phyloP scores from a whole-genome alignment of 1,284 basidiomycete genomes.

The Volvariella surrecta region DNA sequence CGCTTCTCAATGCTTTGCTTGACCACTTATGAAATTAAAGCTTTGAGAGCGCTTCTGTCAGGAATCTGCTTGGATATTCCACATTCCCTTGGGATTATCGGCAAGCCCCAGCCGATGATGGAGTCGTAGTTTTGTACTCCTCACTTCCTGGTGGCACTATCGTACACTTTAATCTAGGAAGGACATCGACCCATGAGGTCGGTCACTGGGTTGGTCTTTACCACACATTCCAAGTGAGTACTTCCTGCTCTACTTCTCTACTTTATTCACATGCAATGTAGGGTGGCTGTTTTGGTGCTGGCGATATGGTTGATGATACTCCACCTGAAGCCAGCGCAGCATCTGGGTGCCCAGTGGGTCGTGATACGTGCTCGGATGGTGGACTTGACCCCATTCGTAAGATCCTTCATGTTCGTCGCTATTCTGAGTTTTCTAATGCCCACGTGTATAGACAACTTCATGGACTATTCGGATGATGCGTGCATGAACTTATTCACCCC shows the following conservation, averaged over 20 bases:
- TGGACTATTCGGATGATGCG: slow-evolving; percentile 8
- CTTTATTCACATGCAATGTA: slow-evolving; percentile 7
- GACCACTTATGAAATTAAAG: too few relatives aligned
- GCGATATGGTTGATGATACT: slow-evolving; percentile 32
- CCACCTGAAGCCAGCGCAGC: slow-evolving; percentile 23
- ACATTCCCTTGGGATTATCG: slow-evolving; percentile 39
- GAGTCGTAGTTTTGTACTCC: slow-evolving; percentile 41
- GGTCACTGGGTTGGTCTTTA: slow-evolving; percentile 31
- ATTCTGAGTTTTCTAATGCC: neutral
- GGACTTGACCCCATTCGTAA: slow-evolving; percentile 24
- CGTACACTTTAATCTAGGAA: neutral
- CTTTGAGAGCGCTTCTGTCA: too few relatives aligned
- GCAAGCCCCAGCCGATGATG: slow-evolving; percentile 32
- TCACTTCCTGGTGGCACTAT: slow-evolving; percentile 40
- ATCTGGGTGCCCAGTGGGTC: slow-evolving; percentile 23
- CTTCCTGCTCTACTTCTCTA: slow-evolving; percentile 5
- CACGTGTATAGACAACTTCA: slow-evolving; percentile 7
- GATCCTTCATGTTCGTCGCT: slow-evolving; percentile 9
- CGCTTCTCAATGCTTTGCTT: too few relatives aligned
- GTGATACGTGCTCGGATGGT: slow-evolving; percentile 24
- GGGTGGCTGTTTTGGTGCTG: slow-evolving; percentile 28
- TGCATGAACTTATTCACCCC: slow-evolving; percentile 8
- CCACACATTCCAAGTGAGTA: slow-evolving; percentile 36
- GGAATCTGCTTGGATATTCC: slow-evolving; percentile 43
- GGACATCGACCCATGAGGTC: slow-evolving; percentile 31